These are phyloP conservation scores for Thalassiosira delicatula DNA, from an alignment of 352 stramenopile genomes.

Conservation along the genomic window DNA sequence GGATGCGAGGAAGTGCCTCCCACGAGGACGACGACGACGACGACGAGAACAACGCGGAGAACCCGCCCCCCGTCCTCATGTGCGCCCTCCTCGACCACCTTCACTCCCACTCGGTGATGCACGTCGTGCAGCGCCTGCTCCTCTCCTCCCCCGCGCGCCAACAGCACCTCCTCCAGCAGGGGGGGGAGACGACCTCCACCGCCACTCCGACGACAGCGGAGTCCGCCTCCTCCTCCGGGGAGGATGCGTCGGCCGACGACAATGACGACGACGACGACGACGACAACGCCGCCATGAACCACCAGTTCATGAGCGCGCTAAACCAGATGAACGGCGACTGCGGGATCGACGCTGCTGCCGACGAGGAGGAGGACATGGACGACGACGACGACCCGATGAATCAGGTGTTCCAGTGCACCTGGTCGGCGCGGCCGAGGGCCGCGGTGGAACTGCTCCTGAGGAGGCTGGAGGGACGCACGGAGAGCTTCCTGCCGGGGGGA, in stretches of 20 bases:
- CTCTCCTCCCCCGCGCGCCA: conserved; percentile 65
- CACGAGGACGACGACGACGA: too few relatives aligned
- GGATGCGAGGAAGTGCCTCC: too few relatives aligned
- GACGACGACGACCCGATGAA: conserved; percentile 54
- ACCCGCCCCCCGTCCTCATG: conserved; percentile 65
- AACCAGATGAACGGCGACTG: conserved; percentile 40
- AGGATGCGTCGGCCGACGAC: too few relatives aligned
- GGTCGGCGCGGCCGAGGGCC: conserved; percentile 60
- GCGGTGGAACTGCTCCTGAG: conserved; percentile 74
- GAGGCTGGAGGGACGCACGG: conserved; percentile 44
- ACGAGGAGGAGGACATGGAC: conserved; percentile 59
- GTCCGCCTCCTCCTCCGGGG: too few relatives aligned
- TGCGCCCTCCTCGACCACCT: conserved; percentile 83
- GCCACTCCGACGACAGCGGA: too few relatives aligned
- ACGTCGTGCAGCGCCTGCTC: conserved; percentile 84
- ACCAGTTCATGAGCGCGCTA: conserved; percentile 43
- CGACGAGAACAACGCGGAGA: too few relatives aligned
- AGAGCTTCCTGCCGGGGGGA: conserved; percentile 45
- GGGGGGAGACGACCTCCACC: too few relatives aligned
- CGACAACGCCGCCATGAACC: conserved; percentile 41
- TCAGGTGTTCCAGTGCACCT: conserved; percentile 76
- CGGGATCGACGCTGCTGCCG: conserved; percentile 19
- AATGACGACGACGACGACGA: conserved; percentile 43
- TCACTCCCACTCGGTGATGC: conserved; percentile 86
- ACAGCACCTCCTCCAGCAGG: too few relatives aligned